A percentile compares a stretch with the other conserved stretches of the same genome.
These are phyloP conservation scores for Osmanthus fragrans DNA, from an alignment of 257 asterid genomes.

Conservation along the genomic window DNA sequence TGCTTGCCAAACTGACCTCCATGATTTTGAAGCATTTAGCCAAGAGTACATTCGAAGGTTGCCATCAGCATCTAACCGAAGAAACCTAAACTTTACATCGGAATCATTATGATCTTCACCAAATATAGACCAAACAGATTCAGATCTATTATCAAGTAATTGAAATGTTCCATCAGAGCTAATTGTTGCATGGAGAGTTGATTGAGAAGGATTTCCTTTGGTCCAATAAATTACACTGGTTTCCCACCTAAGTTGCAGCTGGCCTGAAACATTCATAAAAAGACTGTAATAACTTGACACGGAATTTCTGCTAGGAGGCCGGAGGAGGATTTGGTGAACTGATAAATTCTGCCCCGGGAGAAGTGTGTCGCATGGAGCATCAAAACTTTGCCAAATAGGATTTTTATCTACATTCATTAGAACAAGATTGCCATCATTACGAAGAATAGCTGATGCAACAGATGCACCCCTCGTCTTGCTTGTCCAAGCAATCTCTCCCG, in stretches of 20 bases:
- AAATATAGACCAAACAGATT: conserved; percentile 37
- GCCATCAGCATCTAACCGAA: conserved; percentile 50
- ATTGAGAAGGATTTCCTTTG: conserved; percentile 22
- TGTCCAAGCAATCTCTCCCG: conserved; percentile 33
- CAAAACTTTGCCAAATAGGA: conserved; percentile 44
- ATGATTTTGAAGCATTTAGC: conserved; percentile 37
- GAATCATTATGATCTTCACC: conserved; percentile 42
- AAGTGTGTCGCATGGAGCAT: conserved; percentile 39
- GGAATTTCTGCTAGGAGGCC: conserved; percentile 32
- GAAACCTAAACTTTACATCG: conserved; percentile 39
- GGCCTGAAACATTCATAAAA: conserved; percentile 34
- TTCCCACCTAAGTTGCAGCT: conserved; percentile 47
- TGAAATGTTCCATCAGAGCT: conserved; percentile 31
- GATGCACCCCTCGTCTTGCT: conserved; percentile 36
- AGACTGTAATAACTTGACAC: conserved; percentile 45
- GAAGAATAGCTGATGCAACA: conserved; percentile 40
- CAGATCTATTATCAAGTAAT: conserved; percentile 30
- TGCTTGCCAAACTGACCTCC: conserved; percentile 52
- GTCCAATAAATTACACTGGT: conserved; percentile 45
- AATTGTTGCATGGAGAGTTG: conserved; percentile 27
- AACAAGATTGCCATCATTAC: conserved; percentile 35
- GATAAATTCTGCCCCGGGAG: conserved; percentile 46
- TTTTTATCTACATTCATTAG: conserved; percentile 22
- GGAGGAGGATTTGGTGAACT: conserved; percentile 31
- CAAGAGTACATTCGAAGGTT: conserved; percentile 51